Conservation (phyloP, 1,139 yeast species). For the Saccharomyces hybrid region DNA sequence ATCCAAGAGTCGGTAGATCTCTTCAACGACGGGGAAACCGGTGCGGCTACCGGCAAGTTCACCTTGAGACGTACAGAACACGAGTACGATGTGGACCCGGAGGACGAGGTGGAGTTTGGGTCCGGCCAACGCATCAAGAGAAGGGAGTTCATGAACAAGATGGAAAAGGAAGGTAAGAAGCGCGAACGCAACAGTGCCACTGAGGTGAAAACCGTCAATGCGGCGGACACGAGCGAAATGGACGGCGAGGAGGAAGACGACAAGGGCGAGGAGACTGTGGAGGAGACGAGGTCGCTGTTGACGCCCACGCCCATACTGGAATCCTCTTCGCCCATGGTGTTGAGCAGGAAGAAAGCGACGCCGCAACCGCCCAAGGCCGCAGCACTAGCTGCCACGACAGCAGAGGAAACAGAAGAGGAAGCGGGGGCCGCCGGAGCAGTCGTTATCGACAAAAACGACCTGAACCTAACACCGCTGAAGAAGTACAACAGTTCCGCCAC, state of each 20-base stretch:
- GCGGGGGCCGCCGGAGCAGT: background rate
- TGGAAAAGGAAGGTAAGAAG: constrained; percentile 1
- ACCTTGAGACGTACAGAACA: constrained; percentile 7
- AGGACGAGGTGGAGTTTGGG: constrained; percentile 64
- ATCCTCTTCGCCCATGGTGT: background rate
- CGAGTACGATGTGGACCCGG: constrained; percentile 44
- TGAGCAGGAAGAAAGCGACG: background rate
- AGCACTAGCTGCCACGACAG: background rate
- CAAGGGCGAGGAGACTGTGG: background rate
- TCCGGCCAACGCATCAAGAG: constrained; percentile 60
- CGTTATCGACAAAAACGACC: background rate
- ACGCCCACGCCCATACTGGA: background rate
- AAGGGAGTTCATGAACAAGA: constrained; percentile 38
- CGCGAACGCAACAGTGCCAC: constrained; percentile 1
- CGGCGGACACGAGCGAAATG: background rate
- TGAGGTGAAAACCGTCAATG: background rate
- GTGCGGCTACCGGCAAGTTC: constrained; percentile 4
- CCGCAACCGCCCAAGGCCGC: background rate
- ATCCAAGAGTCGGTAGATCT: constrained; percentile 47
- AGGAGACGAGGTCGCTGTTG: background rate
- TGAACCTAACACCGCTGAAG: background rate
- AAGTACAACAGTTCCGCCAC: background rate
- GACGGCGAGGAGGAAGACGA: background rate
- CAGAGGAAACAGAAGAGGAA: background rate
- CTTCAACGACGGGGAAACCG: constrained; percentile 40